Percentiles rank a stretch among this genome's conserved stretches.
Conservation (phyloP, 2,329 filamentous ascomycete species). For the Pezicula neosporulosa region DNA sequence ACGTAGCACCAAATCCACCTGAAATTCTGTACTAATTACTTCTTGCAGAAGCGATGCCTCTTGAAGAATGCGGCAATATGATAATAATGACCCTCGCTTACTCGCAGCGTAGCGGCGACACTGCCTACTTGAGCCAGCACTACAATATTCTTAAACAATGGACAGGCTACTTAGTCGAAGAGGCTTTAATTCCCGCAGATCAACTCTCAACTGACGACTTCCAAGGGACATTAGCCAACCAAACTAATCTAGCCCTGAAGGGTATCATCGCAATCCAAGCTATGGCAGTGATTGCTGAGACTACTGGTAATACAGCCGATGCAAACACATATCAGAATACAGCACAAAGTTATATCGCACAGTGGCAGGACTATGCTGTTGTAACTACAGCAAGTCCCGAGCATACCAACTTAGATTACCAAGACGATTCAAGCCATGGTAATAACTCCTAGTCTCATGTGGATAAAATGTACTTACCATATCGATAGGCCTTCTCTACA, state of each 20-base stretch:
- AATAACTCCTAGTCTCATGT: too few relatives aligned
- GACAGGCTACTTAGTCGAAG: constrained; percentile 73
- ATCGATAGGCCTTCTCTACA: constrained; percentile 56
- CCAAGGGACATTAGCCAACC: constrained; percentile 71
- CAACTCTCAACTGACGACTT: constrained; percentile 85
- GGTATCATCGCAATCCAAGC: constrained; percentile 80
- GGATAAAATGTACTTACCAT: too few relatives aligned
- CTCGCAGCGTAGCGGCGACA: constrained; percentile 51
- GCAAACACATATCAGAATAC: constrained; percentile 55
- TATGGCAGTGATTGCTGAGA: constrained; percentile 66
- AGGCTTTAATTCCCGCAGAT: constrained; percentile 68
- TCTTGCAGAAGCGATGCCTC: constrained; percentile 70
- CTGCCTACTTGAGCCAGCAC: constrained; percentile 56
- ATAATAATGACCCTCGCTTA: constrained; percentile 77
- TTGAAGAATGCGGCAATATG: constrained; percentile 80
- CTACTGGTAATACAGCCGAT: constrained; percentile 55
- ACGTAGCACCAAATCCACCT: constrained; percentile 19
- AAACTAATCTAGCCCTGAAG: constrained; percentile 80
- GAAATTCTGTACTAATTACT: constrained; percentile 39
- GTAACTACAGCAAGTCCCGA: constrained; percentile 62
- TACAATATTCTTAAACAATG: constrained; percentile 74
- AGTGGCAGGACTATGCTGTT: constrained; percentile 59
- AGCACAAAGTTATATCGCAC: constrained; percentile 64
- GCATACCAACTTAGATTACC: constrained; percentile 77
- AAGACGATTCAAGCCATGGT: constrained; percentile 51